These are phyloP conservation scores for Erysimum cheiri DNA, from an alignment of 441 rosid genomes.

Conservation along the genomic window DNA sequence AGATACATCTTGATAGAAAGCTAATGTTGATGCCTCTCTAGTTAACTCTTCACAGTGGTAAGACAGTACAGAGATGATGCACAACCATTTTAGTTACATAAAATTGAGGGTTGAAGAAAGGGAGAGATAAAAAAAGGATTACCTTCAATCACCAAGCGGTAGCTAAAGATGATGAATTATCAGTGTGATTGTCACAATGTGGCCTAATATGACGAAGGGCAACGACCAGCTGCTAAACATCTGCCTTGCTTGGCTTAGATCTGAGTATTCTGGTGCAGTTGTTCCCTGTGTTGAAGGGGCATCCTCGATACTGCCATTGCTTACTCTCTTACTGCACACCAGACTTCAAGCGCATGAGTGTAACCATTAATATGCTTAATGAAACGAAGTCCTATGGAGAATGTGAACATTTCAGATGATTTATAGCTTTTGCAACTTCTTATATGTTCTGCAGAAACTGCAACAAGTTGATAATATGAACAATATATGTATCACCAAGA, in stretches of 20 bases:
- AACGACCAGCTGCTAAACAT: conserved; percentile 43
- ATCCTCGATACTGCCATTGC: conserved; percentile 52
- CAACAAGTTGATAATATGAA: neutral
- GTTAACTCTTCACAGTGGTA: conserved; percentile 10
- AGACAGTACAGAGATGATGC: conserved; percentile 17
- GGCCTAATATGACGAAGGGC: conserved; percentile 38
- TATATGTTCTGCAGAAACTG: neutral
- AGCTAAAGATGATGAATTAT: conserved; percentile 26
- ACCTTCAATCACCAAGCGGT: conserved; percentile 12
- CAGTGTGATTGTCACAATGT: conserved; percentile 38
- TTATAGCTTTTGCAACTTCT: neutral
- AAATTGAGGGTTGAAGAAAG: neutral
- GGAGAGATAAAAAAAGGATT: neutral
- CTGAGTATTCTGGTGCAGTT: conserved; percentile 49
- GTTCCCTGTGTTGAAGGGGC: conserved; percentile 50
- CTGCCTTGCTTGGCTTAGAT: conserved; percentile 51
- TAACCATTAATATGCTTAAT: neutral
- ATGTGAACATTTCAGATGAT: neutral
- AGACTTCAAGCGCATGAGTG: conserved; percentile 5
- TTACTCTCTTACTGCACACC: conserved; percentile 56
- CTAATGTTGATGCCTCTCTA: conserved; percentile 14
- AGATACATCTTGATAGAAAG: conserved; percentile 26
- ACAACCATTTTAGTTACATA: conserved; percentile 13
- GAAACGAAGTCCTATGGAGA: neutral
- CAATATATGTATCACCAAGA: neutral